These are phyloP conservation scores for Symbiodinium natans DNA, from an alignment of 73 alveolate genomes.

Conservation along the genomic window DNA sequence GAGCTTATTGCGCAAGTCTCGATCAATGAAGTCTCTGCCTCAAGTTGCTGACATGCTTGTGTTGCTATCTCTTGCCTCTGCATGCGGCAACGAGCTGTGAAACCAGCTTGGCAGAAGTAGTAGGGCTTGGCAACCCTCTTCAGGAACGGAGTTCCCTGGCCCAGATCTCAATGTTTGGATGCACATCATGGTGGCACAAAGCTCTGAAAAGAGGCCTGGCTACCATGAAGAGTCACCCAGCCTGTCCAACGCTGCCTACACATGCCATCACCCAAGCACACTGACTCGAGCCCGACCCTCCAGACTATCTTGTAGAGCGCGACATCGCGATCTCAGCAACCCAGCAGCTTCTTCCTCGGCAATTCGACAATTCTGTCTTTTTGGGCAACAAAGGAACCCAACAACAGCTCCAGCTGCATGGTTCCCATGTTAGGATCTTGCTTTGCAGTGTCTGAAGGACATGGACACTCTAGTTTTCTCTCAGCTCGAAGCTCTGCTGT, in stretches of 20 bases:
- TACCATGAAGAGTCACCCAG: constrained; percentile 62
- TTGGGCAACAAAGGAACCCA: not conserved
- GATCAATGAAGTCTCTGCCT: constrained; percentile 63
- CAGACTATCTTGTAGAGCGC: constrained; percentile 56
- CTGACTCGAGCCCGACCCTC: constrained; percentile 20
- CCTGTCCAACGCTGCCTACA: not conserved
- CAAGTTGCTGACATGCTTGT: too few species aligned
- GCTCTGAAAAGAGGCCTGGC: constrained; percentile 32
- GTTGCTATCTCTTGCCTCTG: too few species aligned
- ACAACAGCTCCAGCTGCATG: too few species aligned
- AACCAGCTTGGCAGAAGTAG: constrained; percentile 32
- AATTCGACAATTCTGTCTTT: too few species aligned
- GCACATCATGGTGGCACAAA: too few species aligned
- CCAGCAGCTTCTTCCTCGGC: constrained; percentile 28
- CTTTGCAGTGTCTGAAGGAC: too few species aligned
- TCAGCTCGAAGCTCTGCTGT: not conserved
- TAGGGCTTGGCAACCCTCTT: constrained; percentile 74
- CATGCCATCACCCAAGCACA: not conserved
- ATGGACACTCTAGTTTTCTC: not conserved
- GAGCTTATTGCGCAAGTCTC: constrained; percentile 26
- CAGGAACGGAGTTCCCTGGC: constrained; percentile 77
- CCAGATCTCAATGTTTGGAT: not conserved
- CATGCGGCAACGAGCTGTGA: not conserved
- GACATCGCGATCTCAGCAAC: constrained; percentile 59
- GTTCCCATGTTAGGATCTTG: too few species aligned